Percentiles rank a stretch among this genome's conserved stretches.
These are phyloP conservation scores for Arabidopsis thaliana DNA, from an alignment of 345 rosid genomes.

Conservation along the genomic window DNA sequence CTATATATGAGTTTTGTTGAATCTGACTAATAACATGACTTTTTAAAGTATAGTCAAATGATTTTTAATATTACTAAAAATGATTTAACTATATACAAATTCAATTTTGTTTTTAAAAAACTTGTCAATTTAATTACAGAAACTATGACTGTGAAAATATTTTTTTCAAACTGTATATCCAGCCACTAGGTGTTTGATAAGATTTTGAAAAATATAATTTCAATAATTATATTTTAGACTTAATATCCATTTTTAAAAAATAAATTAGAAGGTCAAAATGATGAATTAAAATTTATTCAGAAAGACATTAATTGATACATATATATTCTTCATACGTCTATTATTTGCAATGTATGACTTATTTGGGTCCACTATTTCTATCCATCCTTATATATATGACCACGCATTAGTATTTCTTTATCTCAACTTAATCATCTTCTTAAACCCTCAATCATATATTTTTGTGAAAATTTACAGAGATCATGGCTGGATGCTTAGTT, in stretches of 20 bases:
- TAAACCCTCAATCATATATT: not conserved
- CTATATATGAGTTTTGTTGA: not conserved
- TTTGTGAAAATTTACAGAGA: not conserved
- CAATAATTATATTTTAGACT: not conserved
- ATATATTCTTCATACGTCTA: not conserved
- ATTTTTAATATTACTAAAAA: not conserved
- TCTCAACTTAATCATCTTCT: not conserved
- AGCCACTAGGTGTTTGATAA: not conserved
- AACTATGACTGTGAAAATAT: not conserved
- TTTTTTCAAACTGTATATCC: not conserved
- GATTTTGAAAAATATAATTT: not conserved
- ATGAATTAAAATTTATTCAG: not conserved
- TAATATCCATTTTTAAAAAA: not conserved
- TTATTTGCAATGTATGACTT: conserved; percentile 5
- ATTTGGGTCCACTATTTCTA: not conserved
- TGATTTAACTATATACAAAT: not conserved
- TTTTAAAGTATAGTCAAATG: not conserved
- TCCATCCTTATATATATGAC: not conserved
- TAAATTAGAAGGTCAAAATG: not conserved
- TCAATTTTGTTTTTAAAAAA: not conserved
- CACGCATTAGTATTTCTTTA: not conserved
- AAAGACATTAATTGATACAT: not conserved
- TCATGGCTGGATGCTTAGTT: conserved; percentile 3
- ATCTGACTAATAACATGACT: not conserved
- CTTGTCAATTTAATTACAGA: not conserved